These are phyloP conservation scores for Tranzscheliella williamsii DNA, from an alignment of 1,284 basidiomycete species.

Conservation along the genomic window DNA sequence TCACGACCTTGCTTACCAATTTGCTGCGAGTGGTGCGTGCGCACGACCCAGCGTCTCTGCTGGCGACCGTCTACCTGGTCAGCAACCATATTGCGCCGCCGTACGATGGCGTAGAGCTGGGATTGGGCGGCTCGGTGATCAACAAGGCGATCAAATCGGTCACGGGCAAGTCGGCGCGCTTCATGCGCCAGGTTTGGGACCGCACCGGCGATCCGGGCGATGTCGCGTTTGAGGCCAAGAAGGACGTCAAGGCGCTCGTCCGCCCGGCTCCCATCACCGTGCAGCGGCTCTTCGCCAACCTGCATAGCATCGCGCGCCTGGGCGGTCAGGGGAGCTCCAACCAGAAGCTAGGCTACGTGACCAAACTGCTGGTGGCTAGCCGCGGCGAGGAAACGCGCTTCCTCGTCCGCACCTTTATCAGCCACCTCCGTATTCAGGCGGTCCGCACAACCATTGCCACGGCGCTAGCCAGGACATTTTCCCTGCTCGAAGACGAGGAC, in stretches of 20 bases:
- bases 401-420: slow-evolving; percentile 77
- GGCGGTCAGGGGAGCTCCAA: slow-evolving; percentile 76
- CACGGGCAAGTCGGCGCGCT: slow-evolving; percentile 73
- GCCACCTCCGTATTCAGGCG: slow-evolving; percentile 79
- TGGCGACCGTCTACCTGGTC: slow-evolving; percentile 83
- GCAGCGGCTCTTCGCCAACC: slow-evolving; percentile 50
- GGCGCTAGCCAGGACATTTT: slow-evolving; percentile 79
- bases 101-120: slow-evolving; percentile 62
- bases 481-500: slow-evolving; percentile 62
- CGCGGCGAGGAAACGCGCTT: slow-evolving; percentile 85
- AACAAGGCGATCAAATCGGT: slow-evolving; percentile 79
- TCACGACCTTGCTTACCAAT: slow-evolving; percentile 80
- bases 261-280: slow-evolving; percentile 52
- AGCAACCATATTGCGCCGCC: slow-evolving; percentile 80
- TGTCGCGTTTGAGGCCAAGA: slow-evolving; percentile 56
- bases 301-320: slow-evolving; percentile 64
- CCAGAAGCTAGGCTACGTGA: slow-evolving; percentile 77
- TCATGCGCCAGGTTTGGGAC: slow-evolving; percentile 68
- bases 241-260: slow-evolving; percentile 53
- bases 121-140: slow-evolving; percentile 68
- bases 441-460: slow-evolving; percentile 81
- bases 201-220: slow-evolving; percentile 57
- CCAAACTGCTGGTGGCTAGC: slow-evolving; percentile 79
- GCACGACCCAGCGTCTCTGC: slow-evolving; percentile 73
- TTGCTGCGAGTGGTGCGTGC: slow-evolving; percentile 72